These are phyloP conservation scores for Prunus fruticosa DNA, from an alignment of 306 rosid genomes.

Conservation along the genomic window DNA sequence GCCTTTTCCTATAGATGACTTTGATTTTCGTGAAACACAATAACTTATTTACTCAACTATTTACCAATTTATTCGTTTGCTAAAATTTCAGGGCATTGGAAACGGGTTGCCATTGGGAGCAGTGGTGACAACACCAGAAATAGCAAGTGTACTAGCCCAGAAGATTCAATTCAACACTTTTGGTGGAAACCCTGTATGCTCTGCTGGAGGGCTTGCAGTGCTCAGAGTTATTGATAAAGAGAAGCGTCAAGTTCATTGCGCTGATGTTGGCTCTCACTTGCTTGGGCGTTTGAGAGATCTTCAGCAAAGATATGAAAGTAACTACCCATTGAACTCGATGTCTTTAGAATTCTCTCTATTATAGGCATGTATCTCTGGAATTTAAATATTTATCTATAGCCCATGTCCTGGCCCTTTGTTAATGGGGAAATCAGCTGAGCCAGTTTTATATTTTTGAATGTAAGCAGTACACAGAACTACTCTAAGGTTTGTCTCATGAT, in stretches of 20 bases:
- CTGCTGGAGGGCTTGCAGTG: slow-evolving; percentile 90
- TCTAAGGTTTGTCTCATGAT: too few relatives aligned
- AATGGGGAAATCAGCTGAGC: not conserved
- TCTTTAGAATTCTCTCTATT: not conserved
- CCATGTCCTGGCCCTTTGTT: not conserved
- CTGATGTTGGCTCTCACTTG: slow-evolving; percentile 76
- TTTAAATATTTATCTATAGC: not conserved
- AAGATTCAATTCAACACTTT: slow-evolving; percentile 79
- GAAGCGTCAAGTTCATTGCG: slow-evolving; percentile 81
- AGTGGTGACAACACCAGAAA: slow-evolving; percentile 88
- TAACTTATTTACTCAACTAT: not conserved
- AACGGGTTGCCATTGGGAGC: slow-evolving; percentile 93
- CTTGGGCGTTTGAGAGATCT: slow-evolving; percentile 68
- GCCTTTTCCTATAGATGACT: slow-evolving; percentile 1
- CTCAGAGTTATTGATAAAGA: slow-evolving; percentile 80
- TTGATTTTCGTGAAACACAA: slow-evolving; percentile 6
- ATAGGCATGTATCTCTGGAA: not conserved
- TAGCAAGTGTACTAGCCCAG: slow-evolving; percentile 75
- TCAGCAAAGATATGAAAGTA: slow-evolving; percentile 71
- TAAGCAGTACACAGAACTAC: not conserved
- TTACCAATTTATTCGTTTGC: slow-evolving; percentile 14
- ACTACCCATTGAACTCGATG: slow-evolving; percentile 22
- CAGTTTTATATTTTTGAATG: not conserved
- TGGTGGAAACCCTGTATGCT: slow-evolving; percentile 94
- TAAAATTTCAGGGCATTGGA: slow-evolving; percentile 75